phyloP scores from a whole-genome alignment of 169 alveolate species.

The Eimeria brunetti region DNA sequence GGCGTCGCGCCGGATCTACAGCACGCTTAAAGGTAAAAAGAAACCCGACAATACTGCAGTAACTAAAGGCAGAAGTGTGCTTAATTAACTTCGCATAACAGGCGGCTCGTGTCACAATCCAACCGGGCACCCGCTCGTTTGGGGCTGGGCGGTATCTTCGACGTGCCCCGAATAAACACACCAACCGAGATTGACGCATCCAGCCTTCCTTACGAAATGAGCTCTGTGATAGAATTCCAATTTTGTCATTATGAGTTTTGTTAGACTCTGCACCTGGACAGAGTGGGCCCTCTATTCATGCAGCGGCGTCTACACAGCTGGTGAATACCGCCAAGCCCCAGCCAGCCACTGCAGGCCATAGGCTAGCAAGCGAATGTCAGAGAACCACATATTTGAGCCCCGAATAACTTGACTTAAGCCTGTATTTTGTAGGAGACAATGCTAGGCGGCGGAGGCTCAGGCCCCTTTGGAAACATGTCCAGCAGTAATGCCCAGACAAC shows the following conservation, averaged over 20 bases:
- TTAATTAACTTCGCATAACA: background rate
- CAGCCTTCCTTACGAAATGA: background rate
- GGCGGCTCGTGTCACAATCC: background rate
- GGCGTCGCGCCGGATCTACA: background rate
- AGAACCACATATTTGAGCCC: background rate
- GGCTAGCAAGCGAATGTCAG: background rate
- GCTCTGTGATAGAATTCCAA: background rate
- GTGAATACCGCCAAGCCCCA: background rate
- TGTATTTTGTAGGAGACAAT: conserved; percentile 14
- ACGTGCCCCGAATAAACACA: background rate
- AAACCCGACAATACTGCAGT: background rate
- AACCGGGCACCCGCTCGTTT: background rate
- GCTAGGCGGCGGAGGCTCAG: conserved; percentile 59
- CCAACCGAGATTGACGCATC: background rate
- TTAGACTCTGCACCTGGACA: background rate
- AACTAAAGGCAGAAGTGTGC: background rate
- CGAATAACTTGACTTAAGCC: background rate
- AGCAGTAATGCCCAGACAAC: conserved; percentile 15
- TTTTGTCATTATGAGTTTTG: background rate
- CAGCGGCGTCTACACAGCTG: background rate
- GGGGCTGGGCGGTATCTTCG: background rate
- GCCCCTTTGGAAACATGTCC: conserved; percentile 52
- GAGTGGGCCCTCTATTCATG: background rate
- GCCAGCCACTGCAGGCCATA: background rate
- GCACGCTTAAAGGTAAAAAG: background rate